Evolutionary conservation across 1,284 basidiomycete genomes (phyloP).

Genomic region (Pyrrhoderma noxium): DNA sequence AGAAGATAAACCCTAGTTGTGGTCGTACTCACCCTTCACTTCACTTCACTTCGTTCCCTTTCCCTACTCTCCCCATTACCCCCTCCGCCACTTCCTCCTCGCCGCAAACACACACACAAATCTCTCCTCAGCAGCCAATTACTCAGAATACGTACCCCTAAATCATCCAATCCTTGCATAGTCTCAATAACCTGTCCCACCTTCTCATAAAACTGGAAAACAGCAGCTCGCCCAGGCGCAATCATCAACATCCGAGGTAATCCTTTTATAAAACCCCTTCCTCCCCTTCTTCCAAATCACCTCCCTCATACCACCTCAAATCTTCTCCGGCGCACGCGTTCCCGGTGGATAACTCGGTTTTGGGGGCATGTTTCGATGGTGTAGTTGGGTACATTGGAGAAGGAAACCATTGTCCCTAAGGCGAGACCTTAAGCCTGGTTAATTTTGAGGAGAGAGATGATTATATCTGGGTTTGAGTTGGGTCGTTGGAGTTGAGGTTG

Average conservation of each 20-base stretch:
- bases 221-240: slow-evolving; percentile 89
- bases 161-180: slow-evolving; percentile 47
- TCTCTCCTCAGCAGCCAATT: slow-evolving; percentile 5
- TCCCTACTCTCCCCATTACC: no score
- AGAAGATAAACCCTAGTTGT: no score
- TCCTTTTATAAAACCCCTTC: slow-evolving; percentile 92
- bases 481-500: no score
- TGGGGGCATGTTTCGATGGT: slow-evolving; percentile 96
- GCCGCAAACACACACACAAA: no score
- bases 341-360: slow-evolving; percentile 76
- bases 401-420: slow-evolving; percentile 95
- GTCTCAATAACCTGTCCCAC: slow-evolving; percentile 70
- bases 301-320: slow-evolving; percentile 77
- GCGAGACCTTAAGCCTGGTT: slow-evolving; percentile 93
- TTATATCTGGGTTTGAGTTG: no score
- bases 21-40: no score
- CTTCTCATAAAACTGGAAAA: slow-evolving; percentile 87
- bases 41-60: no score
- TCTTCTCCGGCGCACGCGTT: slow-evolving; percentile 73
- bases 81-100: no score
- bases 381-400: slow-evolving; percentile 96
- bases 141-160: slow-evolving; percentile 62
- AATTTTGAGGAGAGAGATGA: slow-evolving; percentile 91
- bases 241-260: slow-evolving; percentile 96
- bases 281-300: slow-evolving; percentile 94